Conservation (phyloP, 805 yeast species). For the Tetrapisispora fleetii region DNA sequence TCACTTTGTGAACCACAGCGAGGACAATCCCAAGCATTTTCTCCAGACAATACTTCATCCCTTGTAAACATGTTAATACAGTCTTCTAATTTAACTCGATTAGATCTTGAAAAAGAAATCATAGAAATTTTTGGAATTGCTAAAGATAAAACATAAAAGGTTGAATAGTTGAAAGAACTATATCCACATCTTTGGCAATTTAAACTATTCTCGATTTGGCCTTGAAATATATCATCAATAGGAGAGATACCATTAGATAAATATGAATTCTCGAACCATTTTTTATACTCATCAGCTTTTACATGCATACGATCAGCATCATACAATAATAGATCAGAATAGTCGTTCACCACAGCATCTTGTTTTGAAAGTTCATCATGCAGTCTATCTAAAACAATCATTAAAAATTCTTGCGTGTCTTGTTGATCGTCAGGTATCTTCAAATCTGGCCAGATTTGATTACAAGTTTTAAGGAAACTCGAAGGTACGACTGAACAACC, state of each 20-base stretch:
- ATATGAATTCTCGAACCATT: constrained; percentile 49
- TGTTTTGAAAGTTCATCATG: constrained; percentile 53
- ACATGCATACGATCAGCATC: constrained; percentile 22
- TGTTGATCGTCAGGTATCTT: constrained; percentile 68
- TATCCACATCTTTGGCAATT: constrained; percentile 57
- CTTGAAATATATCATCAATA: constrained; percentile 56
- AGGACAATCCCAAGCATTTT: constrained; percentile 81
- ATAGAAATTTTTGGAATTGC: constrained; percentile 41
- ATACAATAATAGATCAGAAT: constrained; percentile 31
- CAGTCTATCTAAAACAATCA: constrained; percentile 54
- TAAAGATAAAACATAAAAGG: constrained; percentile 52
- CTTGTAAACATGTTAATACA: constrained; percentile 52
- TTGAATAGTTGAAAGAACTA: constrained; percentile 48
- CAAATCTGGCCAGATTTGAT: constrained; percentile 52
- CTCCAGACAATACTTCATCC: constrained; percentile 58
- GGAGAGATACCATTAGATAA: constrained; percentile 57
- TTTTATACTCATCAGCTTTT: constrained; percentile 40
- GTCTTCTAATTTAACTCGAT: constrained; percentile 43
- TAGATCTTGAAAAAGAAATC: constrained; percentile 20
- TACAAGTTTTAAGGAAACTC: constrained; percentile 45
- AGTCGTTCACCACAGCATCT: constrained; percentile 30
- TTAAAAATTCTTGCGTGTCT: constrained; percentile 69
- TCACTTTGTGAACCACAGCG: constrained; percentile 35
- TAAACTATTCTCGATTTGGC: constrained; percentile 58
- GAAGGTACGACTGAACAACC: constrained; percentile 56